Percentiles rank a stretch among this genome's conserved stretches.
phyloP scores from a whole-genome alignment of 208 protist genomes.

The Porcisia hertigi region DNA sequence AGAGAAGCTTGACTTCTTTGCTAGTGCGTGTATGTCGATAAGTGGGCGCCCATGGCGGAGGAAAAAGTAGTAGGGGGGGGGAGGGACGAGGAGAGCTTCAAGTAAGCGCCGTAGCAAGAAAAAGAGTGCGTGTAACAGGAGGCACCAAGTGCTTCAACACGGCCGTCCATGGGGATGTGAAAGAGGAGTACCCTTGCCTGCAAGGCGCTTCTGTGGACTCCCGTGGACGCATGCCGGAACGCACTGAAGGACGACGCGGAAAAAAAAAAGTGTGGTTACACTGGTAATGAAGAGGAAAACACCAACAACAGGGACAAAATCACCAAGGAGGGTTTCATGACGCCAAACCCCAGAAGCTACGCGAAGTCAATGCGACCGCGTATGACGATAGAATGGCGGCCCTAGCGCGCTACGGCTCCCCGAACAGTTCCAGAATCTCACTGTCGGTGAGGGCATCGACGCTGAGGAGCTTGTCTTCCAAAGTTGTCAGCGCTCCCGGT shows the following conservation, averaged over 20 bases:
- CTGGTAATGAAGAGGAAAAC: too few relatives aligned
- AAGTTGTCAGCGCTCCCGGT: not conserved
- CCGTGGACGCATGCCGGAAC: not conserved
- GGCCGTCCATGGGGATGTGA: not conserved
- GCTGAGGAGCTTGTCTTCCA: conserved; percentile 10
- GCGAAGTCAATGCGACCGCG: not conserved
- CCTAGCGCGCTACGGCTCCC: conserved; percentile 4
- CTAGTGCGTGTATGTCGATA: not conserved
- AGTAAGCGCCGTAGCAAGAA: not conserved
- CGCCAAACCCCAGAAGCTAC: not conserved
- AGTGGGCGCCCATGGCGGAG: not conserved
- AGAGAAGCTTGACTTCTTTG: not conserved
- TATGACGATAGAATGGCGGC: not conserved
- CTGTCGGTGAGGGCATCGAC: conserved; percentile 62
- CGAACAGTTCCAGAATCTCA: conserved; percentile 79
- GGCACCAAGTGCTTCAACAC: not conserved
- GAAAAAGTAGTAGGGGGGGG: not conserved
- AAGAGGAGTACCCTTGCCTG: not conserved
- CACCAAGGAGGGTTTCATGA: not conserved
- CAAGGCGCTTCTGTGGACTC: too few relatives aligned
- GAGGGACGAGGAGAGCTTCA: not conserved
- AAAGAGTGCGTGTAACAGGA: not conserved
- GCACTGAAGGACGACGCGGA: not conserved
- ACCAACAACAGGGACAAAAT: not conserved
- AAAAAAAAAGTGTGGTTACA: not conserved